phyloP scores from a whole-genome alignment of 2,329 filamentous ascomycete genomes.

The Furcasterigmium furcatum region DNA sequence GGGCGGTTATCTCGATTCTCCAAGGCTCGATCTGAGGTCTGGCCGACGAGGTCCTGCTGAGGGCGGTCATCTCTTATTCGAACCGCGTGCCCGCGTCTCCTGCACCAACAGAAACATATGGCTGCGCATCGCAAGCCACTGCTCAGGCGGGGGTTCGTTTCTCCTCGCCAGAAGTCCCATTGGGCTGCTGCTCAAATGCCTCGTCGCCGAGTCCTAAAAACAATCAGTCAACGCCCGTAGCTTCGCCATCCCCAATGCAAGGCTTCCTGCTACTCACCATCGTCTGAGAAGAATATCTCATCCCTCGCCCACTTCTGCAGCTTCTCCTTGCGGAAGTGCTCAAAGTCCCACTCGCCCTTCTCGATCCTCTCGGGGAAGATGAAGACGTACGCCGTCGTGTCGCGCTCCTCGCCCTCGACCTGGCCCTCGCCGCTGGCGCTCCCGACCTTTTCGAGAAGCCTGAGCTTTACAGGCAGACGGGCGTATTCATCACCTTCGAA shows the following conservation, averaged over 20 bases:
- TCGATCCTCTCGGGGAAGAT: constrained; percentile 53
- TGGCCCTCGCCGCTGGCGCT: constrained; percentile 35
- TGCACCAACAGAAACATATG: neutral
- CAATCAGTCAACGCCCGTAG: no score
- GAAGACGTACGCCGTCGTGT: constrained; percentile 66
- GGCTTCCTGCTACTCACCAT: neutral
- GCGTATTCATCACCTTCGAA: constrained; percentile 81
- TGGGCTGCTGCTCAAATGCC: no score
- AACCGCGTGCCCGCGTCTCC: no score
- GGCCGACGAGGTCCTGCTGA: no score
- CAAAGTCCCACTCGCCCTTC: constrained; percentile 81
- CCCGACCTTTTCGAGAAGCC: constrained; percentile 35
- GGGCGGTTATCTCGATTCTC: no score
- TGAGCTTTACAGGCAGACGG: constrained; percentile 52
- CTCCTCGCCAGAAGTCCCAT: no score
- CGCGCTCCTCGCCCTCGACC: constrained; percentile 41
- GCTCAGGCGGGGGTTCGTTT: neutral
- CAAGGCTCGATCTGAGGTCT: no score
- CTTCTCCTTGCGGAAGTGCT: constrained; percentile 76
- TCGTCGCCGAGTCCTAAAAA: no score
- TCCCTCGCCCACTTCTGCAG: constrained; percentile 51
- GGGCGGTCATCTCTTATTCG: no score
- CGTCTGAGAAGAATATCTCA: constrained; percentile 39
- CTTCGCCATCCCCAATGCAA: no score
- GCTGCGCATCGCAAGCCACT: neutral